Percentiles rank a stretch among this genome's conserved stretches.
Evolutionary conservation across 768 basidiomycete genomes (phyloP).

Genomic region (Leccinum subgranulosum): DNA sequence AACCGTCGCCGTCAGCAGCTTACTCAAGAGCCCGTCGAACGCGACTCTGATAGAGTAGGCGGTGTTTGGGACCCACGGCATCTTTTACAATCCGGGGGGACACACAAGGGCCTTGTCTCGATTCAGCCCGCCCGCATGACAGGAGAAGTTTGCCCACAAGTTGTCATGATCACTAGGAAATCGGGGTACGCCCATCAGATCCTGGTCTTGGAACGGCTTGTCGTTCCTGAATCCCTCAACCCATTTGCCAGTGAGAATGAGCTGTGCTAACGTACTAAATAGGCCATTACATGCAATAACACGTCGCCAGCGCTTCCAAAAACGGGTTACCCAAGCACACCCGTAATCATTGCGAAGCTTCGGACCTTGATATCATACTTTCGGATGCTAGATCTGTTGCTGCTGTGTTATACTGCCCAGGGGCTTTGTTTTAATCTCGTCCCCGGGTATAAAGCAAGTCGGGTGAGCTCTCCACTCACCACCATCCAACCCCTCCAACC

Average conservation of each 20-base stretch:
- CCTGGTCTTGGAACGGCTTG: constrained; percentile 4
- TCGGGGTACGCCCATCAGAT: constrained; percentile 16
- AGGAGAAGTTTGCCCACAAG: constrained; percentile 3
- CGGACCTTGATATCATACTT: constrained; percentile 19
- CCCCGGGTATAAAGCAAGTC: constrained; percentile 19
- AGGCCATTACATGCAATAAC: constrained; percentile 12
- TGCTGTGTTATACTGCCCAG: constrained; percentile 6
- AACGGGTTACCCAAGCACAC: constrained; percentile 13
- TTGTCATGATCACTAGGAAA: constrained; percentile 15
- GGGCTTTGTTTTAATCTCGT: constrained; percentile 6
- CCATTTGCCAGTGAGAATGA: constrained; percentile 9
- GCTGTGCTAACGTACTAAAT: constrained; percentile 2
- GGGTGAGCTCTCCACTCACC: not conserved
- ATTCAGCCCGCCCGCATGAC: constrained; percentile 8
- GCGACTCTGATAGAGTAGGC: constrained; percentile 6
- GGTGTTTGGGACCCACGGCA: constrained; percentile 4
- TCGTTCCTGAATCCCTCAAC: not conserved
- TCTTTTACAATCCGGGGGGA: not conserved
- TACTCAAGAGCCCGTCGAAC: constrained; percentile 16
- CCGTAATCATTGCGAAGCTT: constrained; percentile 14
- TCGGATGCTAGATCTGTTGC: constrained; percentile 11
- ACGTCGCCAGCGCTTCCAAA: constrained; percentile 14
- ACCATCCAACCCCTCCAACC: constrained; percentile 1
- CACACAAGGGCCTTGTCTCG: constrained; percentile 3
- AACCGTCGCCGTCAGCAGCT: not conserved